phyloP scores from a whole-genome alignment of 139 green algal genomes.

The Chlorella sp. region DNA sequence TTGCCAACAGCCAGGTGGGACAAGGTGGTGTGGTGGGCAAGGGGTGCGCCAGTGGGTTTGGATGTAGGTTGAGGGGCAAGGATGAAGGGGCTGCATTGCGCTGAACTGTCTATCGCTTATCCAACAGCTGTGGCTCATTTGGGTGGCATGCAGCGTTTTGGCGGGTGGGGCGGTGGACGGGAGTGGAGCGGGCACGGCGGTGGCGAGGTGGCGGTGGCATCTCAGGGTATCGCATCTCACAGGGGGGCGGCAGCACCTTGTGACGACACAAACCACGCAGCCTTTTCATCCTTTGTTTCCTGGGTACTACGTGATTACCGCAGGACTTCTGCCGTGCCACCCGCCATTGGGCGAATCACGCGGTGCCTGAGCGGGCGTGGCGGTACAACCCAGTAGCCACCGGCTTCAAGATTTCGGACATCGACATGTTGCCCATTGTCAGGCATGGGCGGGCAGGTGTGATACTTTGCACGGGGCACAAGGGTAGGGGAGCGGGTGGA shows the following conservation, averaged over 20 bases:
- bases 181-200: too few relatives aligned
- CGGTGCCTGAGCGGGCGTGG: conserved; percentile 3
- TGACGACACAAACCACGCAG: not conserved
- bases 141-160: not conserved
- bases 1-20: not conserved
- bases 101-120: too few relatives aligned
- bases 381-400: conserved; percentile 22
- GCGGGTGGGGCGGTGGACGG: too few relatives aligned
- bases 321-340: conserved; percentile 36
- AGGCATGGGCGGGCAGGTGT: not conserved
- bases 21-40: not conserved
- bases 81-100: too few relatives aligned
- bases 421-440: not conserved
- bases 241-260: not conserved
- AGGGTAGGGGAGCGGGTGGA: not conserved
- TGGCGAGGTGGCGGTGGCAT: too few relatives aligned
- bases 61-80: too few relatives aligned
- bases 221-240: not conserved
- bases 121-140: too few relatives aligned
- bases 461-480: not conserved
- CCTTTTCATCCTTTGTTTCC: not conserved
- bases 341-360: conserved; percentile 33
- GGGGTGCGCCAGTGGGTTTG: too few relatives aligned
- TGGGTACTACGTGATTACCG: not conserved
- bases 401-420: conserved; percentile 43